These are phyloP conservation scores for Salvia splendens DNA, from an alignment of 257 asterid species.

Conservation along the genomic window DNA sequence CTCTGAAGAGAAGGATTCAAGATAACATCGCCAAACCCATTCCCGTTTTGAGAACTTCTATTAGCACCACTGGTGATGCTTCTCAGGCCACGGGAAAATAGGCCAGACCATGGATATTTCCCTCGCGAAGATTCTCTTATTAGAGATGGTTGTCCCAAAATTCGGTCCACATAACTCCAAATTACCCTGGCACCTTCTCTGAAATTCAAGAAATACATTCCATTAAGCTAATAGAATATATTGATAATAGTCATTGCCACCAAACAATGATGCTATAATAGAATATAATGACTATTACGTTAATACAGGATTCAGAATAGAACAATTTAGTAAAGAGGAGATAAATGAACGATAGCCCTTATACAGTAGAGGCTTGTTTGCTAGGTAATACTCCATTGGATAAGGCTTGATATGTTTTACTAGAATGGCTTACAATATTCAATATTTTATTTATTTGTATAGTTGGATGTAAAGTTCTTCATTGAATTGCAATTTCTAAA, in stretches of 20 bases:
- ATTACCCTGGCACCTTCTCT: conserved; percentile 97
- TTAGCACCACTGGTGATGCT: conserved; percentile 47
- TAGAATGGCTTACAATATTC: too few relatives aligned
- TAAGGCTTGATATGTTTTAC: background rate
- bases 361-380: background rate
- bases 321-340: background rate
- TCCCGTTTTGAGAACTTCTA: conserved; percentile 47
- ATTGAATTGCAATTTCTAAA: too few relatives aligned
- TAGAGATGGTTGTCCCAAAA: conserved; percentile 94
- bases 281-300: background rate
- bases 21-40: conserved; percentile 87
- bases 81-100: conserved; percentile 55
- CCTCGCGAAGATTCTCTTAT: conserved; percentile 98
- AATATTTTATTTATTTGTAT: too few relatives aligned
- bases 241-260: conserved; percentile 3
- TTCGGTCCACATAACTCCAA: conserved; percentile 97
- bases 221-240: conserved; percentile 22
- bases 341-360: conserved; percentile 47
- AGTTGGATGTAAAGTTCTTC: too few relatives aligned
- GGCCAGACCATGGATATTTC: conserved; percentile 95
- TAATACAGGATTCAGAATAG: background rate
- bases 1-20: conserved; percentile 88
- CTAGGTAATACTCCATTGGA: background rate
- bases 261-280: conserved; percentile 11
- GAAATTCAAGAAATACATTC: conserved; percentile 39